Evolutionary conservation across 352 stramenopile species (phyloP).

Genomic region (Phytopythium aichiense): DNA sequence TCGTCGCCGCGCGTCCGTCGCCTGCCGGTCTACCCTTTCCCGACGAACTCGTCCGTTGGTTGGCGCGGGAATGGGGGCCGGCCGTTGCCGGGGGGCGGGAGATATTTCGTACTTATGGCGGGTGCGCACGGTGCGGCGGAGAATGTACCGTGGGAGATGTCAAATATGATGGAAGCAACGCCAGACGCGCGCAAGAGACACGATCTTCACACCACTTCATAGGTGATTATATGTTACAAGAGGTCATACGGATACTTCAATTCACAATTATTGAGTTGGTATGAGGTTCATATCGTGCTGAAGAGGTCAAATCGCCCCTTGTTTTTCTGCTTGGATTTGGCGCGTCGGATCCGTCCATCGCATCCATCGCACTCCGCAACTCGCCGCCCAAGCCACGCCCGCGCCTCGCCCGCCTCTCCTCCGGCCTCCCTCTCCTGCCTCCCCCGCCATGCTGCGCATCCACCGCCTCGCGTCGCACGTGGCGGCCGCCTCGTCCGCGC

Average conservation of each 20-base stretch:
- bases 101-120: conserved; percentile 1
- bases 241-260: background rate
- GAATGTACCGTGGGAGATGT: background rate
- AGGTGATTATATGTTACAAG: background rate
- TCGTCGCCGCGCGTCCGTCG: background rate
- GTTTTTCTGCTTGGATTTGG: conserved; percentile 3
- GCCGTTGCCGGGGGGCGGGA: background rate
- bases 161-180: background rate
- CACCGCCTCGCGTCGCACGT: conserved; percentile 6
- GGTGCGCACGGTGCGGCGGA: background rate
- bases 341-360: background rate
- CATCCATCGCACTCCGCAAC: conserved; percentile 2
- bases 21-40: background rate
- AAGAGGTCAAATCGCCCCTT: background rate
- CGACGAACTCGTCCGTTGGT: conserved; percentile 3
- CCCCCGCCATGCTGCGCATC: conserved; percentile 4
- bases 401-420: too few relatives aligned
- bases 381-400: background rate
- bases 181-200: background rate
- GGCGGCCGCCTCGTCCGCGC: background rate
- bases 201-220: background rate
- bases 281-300: background rate
- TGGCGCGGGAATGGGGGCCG: conserved; percentile 2
- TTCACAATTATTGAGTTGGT: background rate
- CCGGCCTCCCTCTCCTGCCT: too few relatives aligned